Evolutionary conservation across 345 rosid species (phyloP).

Genomic region (Citrus sp.): DNA sequence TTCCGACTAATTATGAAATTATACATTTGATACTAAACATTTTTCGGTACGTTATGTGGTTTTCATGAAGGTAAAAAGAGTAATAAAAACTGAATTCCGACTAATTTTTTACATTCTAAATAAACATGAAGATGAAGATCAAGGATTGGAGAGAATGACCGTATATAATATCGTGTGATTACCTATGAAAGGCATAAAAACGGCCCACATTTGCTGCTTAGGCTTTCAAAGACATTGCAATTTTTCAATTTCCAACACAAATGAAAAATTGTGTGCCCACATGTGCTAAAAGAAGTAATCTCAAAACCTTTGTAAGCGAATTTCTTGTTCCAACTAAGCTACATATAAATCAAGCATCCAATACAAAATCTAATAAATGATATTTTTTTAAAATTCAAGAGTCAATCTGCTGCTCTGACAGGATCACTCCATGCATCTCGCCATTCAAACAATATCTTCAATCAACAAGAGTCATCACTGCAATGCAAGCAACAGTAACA

Average conservation of each 20-base stretch:
- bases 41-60: too few relatives aligned
- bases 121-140: too few relatives aligned
- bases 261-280: neutral
- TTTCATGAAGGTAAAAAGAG: too few relatives aligned
- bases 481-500: neutral
- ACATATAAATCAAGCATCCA: neutral
- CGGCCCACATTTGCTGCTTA: too few relatives aligned
- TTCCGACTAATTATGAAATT: too few relatives aligned
- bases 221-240: too few relatives aligned
- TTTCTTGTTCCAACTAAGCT: neutral
- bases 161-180: too few relatives aligned
- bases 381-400: neutral
- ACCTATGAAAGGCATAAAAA: too few relatives aligned
- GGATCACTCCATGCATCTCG: neutral
- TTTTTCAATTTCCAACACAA: neutral
- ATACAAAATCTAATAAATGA: neutral
- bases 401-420: neutral
- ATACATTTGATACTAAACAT: too few relatives aligned
- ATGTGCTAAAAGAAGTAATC: neutral
- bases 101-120: too few relatives aligned
- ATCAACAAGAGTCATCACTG: neutral
- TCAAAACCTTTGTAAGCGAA: neutral
- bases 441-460: neutral
- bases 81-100: too few relatives aligned
- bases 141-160: too few relatives aligned